These are phyloP conservation scores for Trichoderma breve DNA, from an alignment of 2,329 filamentous ascomycete genomes.

Conservation along the genomic window DNA sequence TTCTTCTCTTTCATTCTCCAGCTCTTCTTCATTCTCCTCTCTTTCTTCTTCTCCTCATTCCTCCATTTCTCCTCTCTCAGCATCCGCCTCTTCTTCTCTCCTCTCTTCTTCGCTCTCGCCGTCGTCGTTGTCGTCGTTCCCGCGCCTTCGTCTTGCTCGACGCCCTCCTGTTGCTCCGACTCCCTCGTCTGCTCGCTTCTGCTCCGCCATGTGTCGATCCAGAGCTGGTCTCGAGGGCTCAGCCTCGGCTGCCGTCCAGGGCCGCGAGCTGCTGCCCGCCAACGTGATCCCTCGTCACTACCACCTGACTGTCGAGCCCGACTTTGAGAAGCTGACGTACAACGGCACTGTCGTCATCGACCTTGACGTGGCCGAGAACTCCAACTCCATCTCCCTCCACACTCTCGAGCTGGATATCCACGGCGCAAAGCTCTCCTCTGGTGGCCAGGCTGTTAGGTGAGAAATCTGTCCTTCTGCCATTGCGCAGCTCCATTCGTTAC, in stretches of 20 bases:
- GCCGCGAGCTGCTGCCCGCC: constrained; percentile 79
- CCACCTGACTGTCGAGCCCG: constrained; percentile 84
- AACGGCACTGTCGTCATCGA: constrained; percentile 82
- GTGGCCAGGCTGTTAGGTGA: constrained; percentile 52
- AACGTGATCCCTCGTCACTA: constrained; percentile 94
- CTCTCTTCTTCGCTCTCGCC: background rate
- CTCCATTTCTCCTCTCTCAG: background rate
- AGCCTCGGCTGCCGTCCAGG: constrained; percentile 26
- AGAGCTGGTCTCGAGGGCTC: constrained; percentile 18
- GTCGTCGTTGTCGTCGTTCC: background rate
- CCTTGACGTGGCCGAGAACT: constrained; percentile 81
- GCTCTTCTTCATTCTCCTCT: background rate
- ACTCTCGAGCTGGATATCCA: constrained; percentile 82
- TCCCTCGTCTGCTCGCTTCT: constrained; percentile 9
- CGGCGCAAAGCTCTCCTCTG: constrained; percentile 48
- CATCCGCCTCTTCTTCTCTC: background rate
- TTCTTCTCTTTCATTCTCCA: background rate
- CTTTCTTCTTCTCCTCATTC: background rate
- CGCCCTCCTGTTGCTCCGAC: constrained; percentile 3
- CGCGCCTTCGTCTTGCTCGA: background rate
- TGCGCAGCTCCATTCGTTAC: background rate
- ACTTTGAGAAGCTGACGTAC: constrained; percentile 85
- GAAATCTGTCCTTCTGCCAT: background rate
- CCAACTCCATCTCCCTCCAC: constrained; percentile 82
- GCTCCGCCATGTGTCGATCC: constrained; percentile 21